Conservation (phyloP, 345 rosid genomes). For the Dimocarpus longan region DNA sequence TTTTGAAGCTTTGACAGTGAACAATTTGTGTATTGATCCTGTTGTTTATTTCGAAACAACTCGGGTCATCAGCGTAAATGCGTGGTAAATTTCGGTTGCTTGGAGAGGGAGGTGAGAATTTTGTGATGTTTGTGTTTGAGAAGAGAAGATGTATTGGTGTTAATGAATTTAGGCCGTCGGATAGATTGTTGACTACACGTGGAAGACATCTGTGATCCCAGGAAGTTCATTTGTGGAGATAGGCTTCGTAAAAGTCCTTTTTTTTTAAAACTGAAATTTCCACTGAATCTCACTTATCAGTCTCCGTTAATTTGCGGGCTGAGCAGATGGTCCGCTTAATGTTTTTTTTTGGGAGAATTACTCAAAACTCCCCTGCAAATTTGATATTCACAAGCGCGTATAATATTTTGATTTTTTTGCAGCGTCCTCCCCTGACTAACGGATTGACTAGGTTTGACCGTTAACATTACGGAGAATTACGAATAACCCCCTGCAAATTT, state of each 20-base stretch:
- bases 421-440: too few relatives aligned
- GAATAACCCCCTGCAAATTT: too few relatives aligned
- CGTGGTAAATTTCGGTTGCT: background rate
- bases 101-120: background rate
- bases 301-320: background rate
- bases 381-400: too few relatives aligned
- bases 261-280: background rate
- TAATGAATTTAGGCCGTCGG: background rate
- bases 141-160: background rate
- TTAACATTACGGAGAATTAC: too few relatives aligned
- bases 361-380: too few relatives aligned
- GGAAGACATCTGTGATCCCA: background rate
- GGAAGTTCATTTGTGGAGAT: too few relatives aligned
- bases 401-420: too few relatives aligned
- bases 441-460: too few relatives aligned
- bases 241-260: background rate
- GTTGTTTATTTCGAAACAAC: background rate
- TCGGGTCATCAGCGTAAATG: background rate
- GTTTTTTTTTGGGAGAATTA: too few relatives aligned
- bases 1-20: background rate
- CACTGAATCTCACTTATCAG: background rate
- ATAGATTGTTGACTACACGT: background rate
- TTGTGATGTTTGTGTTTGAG: background rate
- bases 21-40: background rate
- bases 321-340: too few relatives aligned